Conservation (phyloP, 2,329 filamentous ascomycete species). For the Trichoderma lentiforme region DNA sequence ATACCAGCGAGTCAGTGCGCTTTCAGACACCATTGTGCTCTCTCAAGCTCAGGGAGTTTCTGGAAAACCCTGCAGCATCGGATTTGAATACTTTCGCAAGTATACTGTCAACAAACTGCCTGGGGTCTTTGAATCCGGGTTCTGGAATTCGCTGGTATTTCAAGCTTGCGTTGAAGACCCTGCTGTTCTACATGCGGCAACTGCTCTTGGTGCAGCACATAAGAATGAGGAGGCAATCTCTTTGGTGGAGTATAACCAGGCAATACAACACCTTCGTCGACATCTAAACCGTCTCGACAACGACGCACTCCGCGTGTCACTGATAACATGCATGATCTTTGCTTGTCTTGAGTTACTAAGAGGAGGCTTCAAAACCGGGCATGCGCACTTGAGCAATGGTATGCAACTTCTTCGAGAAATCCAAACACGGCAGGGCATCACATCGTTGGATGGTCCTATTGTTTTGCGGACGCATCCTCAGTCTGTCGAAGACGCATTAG, state of each 20-base stretch:
- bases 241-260: constrained; percentile 39
- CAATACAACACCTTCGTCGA: constrained; percentile 34
- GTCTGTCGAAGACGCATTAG: constrained; percentile 20
- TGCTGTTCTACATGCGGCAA: constrained; percentile 39
- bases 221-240: constrained; percentile 23
- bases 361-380: constrained; percentile 27
- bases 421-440: constrained; percentile 4
- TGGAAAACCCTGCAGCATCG: constrained; percentile 21
- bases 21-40: neutral
- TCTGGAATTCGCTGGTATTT: constrained; percentile 39
- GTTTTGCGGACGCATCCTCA: constrained; percentile 8
- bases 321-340: constrained; percentile 43
- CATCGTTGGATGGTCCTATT: neutral
- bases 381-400: constrained; percentile 32
- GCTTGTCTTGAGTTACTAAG: constrained; percentile 39
- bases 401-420: constrained; percentile 28
- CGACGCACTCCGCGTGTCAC: constrained; percentile 32
- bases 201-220: constrained; percentile 39
- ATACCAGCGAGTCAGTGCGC: neutral
- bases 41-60: neutral
- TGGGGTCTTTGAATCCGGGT: constrained; percentile 33
- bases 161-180: constrained; percentile 38
- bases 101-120: constrained; percentile 30
- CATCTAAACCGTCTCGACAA: constrained; percentile 27
- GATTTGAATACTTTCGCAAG: constrained; percentile 22